These are phyloP conservation scores for Coniosporium tulheliwenetii DNA, from an alignment of 2,329 filamentous ascomycete species.

Conservation along the genomic window DNA sequence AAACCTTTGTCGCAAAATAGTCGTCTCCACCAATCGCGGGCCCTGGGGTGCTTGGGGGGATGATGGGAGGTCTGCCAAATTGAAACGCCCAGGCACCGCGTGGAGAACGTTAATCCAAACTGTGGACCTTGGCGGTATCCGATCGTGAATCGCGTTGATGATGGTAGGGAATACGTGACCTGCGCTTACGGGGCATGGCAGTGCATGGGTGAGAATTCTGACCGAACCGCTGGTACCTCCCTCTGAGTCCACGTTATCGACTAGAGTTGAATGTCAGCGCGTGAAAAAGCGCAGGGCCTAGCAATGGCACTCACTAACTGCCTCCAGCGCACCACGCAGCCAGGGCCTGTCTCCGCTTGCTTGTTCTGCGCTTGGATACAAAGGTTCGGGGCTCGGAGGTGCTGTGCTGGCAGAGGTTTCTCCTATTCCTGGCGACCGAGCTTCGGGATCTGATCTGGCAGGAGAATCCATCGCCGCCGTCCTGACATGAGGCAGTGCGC, in stretches of 20 bases:
- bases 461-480: conserved; percentile 22
- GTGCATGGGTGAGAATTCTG: conserved; percentile 43
- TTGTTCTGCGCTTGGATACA: neutral
- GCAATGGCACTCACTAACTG: conserved; percentile 11
- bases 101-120: conserved; percentile 50
- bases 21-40: conserved; percentile 35
- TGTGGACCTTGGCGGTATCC: conserved; percentile 32
- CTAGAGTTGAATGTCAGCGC: conserved; percentile 13
- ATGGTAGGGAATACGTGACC: conserved; percentile 38
- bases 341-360: conserved; percentile 5
- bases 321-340: conserved; percentile 12
- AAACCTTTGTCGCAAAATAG: conserved; percentile 46
- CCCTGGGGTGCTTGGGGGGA: conserved; percentile 46
- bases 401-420: too few species aligned
- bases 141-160: conserved; percentile 38
- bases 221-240: conserved; percentile 23
- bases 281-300: neutral
- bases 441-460: conserved; percentile 3
- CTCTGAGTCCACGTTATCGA: conserved; percentile 19
- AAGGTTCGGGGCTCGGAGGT: too few species aligned
- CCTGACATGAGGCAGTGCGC: conserved; percentile 17
- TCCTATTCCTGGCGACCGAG: too few species aligned
- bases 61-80: conserved; percentile 42
- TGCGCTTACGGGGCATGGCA: conserved; percentile 36
- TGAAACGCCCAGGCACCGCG: conserved; percentile 46